Base-by-base conservation (phyloP, 768 basidiomycete species). In the Pleurotus salmoneostramineus region DNA sequence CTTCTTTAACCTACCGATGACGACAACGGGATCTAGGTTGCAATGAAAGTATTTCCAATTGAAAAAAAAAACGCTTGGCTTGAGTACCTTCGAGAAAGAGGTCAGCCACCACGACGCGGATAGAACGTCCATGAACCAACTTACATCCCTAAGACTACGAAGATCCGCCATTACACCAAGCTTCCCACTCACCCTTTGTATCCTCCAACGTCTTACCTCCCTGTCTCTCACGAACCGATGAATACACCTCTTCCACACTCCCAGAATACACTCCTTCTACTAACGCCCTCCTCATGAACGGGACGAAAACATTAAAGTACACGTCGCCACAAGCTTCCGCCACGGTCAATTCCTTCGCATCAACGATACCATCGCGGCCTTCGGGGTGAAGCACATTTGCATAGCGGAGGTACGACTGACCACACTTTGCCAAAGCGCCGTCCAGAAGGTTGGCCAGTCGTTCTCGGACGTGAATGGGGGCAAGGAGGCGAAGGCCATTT, bases 401-500 rank as follows among this genome's bases (percentile, higher is more conserved):
- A 59, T 87, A 87, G 1, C 59, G 68, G 10, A 85, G 60, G 34
- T 93, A 60, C 6, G 72, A 71, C 7, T 72, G 65, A 4, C 82
- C 83, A 3, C 75, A 72, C 35, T 68, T 69, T 1, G 72, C 76
- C 14, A 93, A 72, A 5, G 79, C 72, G 3, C 64, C 68, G 50
- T 88, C 85, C 21, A 91, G 72, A n/a, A 75, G 71, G 0, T 63
- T 63, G 1, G 75, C 65, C 7, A 92, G 72, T n/a, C 79, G 75
- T 0, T 65, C 63, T 47, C 85, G 65, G n/a, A 89, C 76, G 8
- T 75, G 76, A 10, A 82, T 72, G 2, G 93, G 93, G 2, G 90
- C 89, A 10, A 96, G 82, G 8, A 93, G 76, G 3, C 95, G 87
- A 17, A 98, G 74, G 2, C 85, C 79, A 68, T 98, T 98, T 45